Evolutionary conservation across 208 protist genomes (phyloP).

Genomic region (Angomonas desouzai): DNA sequence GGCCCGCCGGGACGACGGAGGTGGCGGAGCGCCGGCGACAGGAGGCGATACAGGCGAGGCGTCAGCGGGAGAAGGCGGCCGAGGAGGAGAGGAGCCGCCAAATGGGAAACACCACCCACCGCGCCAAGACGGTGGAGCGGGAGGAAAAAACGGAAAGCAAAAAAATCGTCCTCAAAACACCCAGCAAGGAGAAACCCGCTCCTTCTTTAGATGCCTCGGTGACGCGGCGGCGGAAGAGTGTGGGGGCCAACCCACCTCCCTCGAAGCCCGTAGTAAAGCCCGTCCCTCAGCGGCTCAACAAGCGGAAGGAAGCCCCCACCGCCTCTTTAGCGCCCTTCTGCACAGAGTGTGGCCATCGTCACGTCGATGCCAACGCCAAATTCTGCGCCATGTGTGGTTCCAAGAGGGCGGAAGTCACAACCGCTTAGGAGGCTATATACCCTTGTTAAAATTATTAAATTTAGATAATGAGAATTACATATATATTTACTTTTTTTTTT

Average conservation of each 20-base stretch:
- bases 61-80: slow-evolving; percentile 27
- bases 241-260: neutral
- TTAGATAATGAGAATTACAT: slow-evolving; percentile 16
- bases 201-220: neutral
- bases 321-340: slow-evolving; percentile 27
- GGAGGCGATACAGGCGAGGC: slow-evolving; percentile 31
- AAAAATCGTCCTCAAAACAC: neutral
- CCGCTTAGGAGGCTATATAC: neutral
- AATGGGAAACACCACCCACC: neutral
- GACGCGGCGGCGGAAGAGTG: slow-evolving; percentile 1
- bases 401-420: slow-evolving; percentile 32
- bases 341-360: slow-evolving; percentile 54
- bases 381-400: slow-evolving; percentile 86
- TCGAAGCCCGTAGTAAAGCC: neutral
- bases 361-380: slow-evolving; percentile 63
- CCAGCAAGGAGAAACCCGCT: slow-evolving; percentile 1
- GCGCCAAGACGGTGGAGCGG: neutral
- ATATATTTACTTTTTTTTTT: slow-evolving; percentile 8
- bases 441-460: neutral
- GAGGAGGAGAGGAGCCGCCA: slow-evolving; percentile 20
- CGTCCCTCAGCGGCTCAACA: neutral
- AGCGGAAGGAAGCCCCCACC: neutral
- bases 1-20: slow-evolving; percentile 20
- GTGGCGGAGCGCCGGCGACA: slow-evolving; percentile 35
- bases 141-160: neutral